These are phyloP conservation scores for Diaporthe vaccinii DNA, from an alignment of 2,329 filamentous ascomycete genomes.

Conservation along the genomic window DNA sequence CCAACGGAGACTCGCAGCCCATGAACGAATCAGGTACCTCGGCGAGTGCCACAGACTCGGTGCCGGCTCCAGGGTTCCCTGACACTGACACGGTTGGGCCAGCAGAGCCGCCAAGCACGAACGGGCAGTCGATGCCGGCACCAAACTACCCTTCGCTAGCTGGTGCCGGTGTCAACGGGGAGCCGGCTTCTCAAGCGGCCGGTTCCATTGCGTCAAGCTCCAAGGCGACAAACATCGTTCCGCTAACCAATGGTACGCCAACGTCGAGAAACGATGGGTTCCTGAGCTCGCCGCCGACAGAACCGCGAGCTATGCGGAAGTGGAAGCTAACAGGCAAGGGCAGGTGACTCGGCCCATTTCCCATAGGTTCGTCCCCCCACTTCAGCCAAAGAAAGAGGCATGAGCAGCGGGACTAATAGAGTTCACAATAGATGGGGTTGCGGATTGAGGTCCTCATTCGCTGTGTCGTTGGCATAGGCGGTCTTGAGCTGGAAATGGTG, in stretches of 20 bases:
- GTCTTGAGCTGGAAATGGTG: too few species aligned
- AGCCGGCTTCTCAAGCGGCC: background rate
- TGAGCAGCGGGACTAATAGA: background rate
- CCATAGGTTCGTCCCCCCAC: too few species aligned
- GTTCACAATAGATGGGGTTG: too few species aligned
- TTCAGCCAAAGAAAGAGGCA: too few species aligned
- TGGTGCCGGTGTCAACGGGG: background rate
- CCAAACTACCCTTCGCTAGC: background rate
- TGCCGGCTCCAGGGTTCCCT: background rate
- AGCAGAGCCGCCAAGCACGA: background rate
- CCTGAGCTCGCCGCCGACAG: background rate
- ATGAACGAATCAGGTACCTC: background rate
- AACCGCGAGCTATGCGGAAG: background rate
- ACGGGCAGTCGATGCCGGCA: background rate
- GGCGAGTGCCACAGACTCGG: background rate
- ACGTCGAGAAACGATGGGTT: background rate
- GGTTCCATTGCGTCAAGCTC: background rate
- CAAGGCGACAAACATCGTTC: background rate
- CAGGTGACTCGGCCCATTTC: background rate
- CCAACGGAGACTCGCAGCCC: background rate
- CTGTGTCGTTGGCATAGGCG: background rate
- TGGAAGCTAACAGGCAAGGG: background rate
- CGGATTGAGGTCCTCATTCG: too few species aligned
- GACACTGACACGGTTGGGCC: background rate
- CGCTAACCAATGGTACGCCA: background rate